Evolutionary conservation across 176 grass and related monocot species (phyloP), one percentile per base, ranked within the genome.

Genomic region (Triticum urartu): DNA sequence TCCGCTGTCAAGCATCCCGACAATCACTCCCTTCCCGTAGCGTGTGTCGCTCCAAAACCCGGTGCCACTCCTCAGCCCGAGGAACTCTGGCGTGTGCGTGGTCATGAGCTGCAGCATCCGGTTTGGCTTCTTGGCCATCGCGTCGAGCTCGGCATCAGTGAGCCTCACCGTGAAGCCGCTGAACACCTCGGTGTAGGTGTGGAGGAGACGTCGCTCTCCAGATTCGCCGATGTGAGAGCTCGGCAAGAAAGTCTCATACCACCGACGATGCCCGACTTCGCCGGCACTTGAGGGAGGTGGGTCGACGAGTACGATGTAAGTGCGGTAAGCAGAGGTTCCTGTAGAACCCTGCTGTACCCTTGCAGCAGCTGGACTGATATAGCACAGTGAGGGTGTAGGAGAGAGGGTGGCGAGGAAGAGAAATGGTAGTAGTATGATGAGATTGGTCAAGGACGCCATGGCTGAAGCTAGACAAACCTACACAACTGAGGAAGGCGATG

Each of bases 1-100:
- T 35, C 92, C 92, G 9, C 39, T 18, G 72, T 94, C 90, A 11
- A 94, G 70, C 1, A 94, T 2, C 5, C 90, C 87, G 60, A 94
- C 33, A 12, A 94, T 48, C 47, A 83, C 43, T 0, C 93, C 93
- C 71, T 86, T 42, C 2, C 93, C 93, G 5, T 72, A 72, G 9
- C 1, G 0, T 2, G 38, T 28, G 15, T 79, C 17, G 2, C 86
- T 72, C 81, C 87, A 88, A 14, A 88, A 78, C 50, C 87, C 75
- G 4, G 28, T 3, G 75, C 40, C 65, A 0, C 28, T 11, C 66
- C 5, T 54, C 60, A 89, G 34, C 1, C 82, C 82, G 6, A 89
- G 77, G 59, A 88, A 90, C 32, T 35, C 33, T 6, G 87, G 87
- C 2, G 89, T 90, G 90, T 72, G 88, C 2, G 86, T 95, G 12